Conservation (phyloP, 257 asterid genomes). For the Scutellaria galericulata region DNA sequence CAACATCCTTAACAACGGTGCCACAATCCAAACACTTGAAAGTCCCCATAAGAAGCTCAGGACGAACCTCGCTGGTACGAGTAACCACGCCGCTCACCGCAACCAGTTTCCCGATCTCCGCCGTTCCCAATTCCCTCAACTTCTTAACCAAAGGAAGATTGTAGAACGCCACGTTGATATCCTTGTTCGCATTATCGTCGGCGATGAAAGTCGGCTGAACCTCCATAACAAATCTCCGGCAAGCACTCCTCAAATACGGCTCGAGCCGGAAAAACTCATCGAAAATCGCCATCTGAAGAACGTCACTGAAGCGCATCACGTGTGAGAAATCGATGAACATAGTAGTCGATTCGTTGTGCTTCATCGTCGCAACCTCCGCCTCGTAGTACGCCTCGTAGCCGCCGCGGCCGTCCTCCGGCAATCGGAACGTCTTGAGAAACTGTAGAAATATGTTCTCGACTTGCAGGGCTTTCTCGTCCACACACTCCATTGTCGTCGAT, state of each 20-base stretch:
- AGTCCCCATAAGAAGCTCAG: conserved; percentile 87
- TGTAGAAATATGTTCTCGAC: conserved; percentile 84
- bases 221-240: conserved; percentile 88
- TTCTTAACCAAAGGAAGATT: conserved; percentile 83
- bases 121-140: conserved; percentile 81
- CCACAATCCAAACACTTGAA: conserved; percentile 97
- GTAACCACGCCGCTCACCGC: conserved; percentile 96
- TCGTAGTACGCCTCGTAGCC: conserved; percentile 66
- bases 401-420: conserved; percentile 54
- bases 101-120: conserved; percentile 89
- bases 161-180: conserved; percentile 82
- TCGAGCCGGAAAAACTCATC: conserved; percentile 90
- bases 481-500: conserved; percentile 67
- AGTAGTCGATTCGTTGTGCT: conserved; percentile 79
- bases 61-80: conserved; percentile 95
- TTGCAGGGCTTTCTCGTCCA: conserved; percentile 84
- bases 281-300: conserved; percentile 79
- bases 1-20: conserved; percentile 68
- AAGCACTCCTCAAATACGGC: conserved; percentile 79
- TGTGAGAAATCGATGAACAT: conserved; percentile 95
- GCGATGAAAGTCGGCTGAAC: conserved; percentile 70
- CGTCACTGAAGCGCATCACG: conserved; percentile 83
- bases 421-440: conserved; percentile 74
- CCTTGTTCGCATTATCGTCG: conserved; percentile 85
- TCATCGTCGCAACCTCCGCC: conserved; percentile 83